phyloP scores from a whole-genome alignment of 495 filamentous ascomycete genomes.

The Pyrenula massariospora region DNA sequence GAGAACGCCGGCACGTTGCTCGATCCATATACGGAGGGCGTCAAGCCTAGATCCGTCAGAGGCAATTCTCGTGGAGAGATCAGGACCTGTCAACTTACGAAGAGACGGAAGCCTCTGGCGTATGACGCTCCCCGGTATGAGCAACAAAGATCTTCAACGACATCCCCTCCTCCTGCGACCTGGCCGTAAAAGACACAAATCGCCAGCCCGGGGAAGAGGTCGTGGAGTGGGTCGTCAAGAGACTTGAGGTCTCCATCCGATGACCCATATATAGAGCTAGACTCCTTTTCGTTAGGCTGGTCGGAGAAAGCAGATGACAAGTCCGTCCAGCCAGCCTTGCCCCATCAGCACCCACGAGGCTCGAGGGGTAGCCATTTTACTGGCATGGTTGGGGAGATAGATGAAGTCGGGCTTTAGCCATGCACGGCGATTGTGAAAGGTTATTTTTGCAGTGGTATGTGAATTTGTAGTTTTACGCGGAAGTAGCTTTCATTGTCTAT shows the following conservation, averaged over 20 bases:
- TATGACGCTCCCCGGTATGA: conserved; percentile 75
- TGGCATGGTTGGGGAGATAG: too few relatives aligned
- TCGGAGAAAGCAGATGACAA: background rate
- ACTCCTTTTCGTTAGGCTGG: background rate
- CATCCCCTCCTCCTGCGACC: conserved; percentile 32
- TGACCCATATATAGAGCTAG: background rate
- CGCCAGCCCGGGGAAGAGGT: background rate
- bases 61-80: background rate
- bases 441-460: too few relatives aligned
- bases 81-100: conserved; percentile 40
- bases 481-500: too few relatives aligned
- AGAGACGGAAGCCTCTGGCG: conserved; percentile 56
- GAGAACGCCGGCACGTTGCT: conserved; percentile 53
- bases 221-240: background rate
- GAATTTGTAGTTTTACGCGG: too few relatives aligned
- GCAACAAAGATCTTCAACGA: conserved; percentile 75
- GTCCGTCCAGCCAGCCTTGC: background rate
- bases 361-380: too few relatives aligned
- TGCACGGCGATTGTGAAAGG: too few relatives aligned
- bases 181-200: background rate
- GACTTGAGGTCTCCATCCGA: background rate
- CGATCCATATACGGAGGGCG: conserved; percentile 55
- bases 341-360: too few relatives aligned
- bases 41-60: conserved; percentile 47
- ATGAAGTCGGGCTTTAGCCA: too few relatives aligned